Percentiles rank a stretch among this genome's conserved stretches.
phyloP scores from a whole-genome alignment of 2,329 filamentous ascomycete species.

The Ophiostoma tasmaniense region DNA sequence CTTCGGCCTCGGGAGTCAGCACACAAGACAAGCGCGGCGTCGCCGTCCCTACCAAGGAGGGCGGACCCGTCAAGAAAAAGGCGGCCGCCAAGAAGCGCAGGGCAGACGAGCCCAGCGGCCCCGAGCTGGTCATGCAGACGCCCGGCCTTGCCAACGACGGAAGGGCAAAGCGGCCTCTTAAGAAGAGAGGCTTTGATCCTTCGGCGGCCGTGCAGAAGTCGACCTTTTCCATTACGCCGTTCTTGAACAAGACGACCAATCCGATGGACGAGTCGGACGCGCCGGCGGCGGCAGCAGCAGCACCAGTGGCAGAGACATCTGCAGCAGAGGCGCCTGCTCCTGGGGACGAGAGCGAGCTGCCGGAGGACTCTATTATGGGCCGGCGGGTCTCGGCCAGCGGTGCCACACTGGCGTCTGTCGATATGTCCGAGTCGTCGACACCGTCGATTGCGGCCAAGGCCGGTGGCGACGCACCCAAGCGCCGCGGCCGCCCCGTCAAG shows the following conservation, averaged over 20 bases:
- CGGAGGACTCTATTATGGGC: conserved; percentile 19
- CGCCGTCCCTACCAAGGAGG: conserved; percentile 10
- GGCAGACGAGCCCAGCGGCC: conserved; percentile 36
- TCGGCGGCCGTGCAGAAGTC: conserved; percentile 74
- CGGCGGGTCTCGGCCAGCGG: conserved; percentile 6
- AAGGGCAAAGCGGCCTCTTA: conserved; percentile 34
- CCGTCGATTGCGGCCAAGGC: conserved; percentile 5
- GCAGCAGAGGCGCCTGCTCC: neutral
- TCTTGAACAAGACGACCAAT: conserved; percentile 62
- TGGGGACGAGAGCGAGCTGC: conserved; percentile 21
- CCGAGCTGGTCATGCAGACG: conserved; percentile 42
- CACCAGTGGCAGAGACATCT: neutral
- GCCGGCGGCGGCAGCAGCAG: conserved; percentile 3
- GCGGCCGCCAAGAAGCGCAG: conserved; percentile 36
- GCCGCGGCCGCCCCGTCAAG: conserved; percentile 37
- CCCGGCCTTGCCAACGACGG: conserved; percentile 29
- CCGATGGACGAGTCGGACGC: conserved; percentile 34
- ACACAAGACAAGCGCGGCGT: neutral
- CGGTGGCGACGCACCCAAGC: conserved; percentile 27
- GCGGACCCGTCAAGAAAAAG: conserved; percentile 19
- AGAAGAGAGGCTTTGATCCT: conserved; percentile 50
- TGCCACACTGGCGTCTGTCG: conserved; percentile 8
- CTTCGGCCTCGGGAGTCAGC: too few species aligned
- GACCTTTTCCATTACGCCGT: conserved; percentile 87
- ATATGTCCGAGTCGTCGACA: conserved; percentile 5